A percentile compares a stretch with the other conserved stretches of the same genome.
phyloP scores from a whole-genome alignment of 352 stramenopile species.

The Pythium brassicae region DNA sequence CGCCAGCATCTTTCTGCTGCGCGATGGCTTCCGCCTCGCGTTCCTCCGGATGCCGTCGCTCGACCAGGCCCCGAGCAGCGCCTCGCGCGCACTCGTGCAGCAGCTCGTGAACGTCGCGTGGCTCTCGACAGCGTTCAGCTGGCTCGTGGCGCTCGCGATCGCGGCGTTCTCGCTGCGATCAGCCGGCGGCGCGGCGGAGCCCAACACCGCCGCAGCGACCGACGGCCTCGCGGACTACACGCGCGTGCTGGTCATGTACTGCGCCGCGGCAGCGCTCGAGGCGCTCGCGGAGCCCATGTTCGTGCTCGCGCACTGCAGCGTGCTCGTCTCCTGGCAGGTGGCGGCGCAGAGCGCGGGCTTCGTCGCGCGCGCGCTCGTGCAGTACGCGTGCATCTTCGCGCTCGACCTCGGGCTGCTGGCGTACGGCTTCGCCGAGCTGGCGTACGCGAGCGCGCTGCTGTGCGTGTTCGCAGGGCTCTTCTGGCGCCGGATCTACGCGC shows the following conservation, averaged over 20 bases:
- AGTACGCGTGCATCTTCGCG: constrained; percentile 64
- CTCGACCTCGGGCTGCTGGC: constrained; percentile 59
- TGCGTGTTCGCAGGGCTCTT: constrained; percentile 61
- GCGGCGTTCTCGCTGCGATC: not conserved
- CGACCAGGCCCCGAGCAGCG: constrained; percentile 16
- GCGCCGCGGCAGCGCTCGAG: constrained; percentile 72
- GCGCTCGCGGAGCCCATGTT: constrained; percentile 81
- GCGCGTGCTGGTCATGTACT: constrained; percentile 69
- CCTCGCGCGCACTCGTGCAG: constrained; percentile 24
- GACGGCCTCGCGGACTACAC: constrained; percentile 37
- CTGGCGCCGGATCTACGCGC: constrained; percentile 29
- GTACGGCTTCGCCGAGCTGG: constrained; percentile 74
- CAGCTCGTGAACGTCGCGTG: constrained; percentile 74
- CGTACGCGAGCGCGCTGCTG: constrained; percentile 59
- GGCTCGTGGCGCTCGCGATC: constrained; percentile 31
- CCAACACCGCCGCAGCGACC: not conserved
- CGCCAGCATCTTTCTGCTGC: constrained; percentile 87
- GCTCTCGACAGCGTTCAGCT: constrained; percentile 66
- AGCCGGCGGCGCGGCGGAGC: no score
- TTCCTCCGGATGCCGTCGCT: constrained; percentile 79
- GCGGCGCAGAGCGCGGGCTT: constrained; percentile 73
- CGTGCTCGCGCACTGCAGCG: constrained; percentile 66
- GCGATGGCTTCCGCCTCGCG: constrained; percentile 84
- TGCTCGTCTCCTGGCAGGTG: constrained; percentile 82
- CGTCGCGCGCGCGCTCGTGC: constrained; percentile 56